Base-by-base conservation (phyloP, 192 early-diverging fungal species). In the Coemansia sp. region DNA sequence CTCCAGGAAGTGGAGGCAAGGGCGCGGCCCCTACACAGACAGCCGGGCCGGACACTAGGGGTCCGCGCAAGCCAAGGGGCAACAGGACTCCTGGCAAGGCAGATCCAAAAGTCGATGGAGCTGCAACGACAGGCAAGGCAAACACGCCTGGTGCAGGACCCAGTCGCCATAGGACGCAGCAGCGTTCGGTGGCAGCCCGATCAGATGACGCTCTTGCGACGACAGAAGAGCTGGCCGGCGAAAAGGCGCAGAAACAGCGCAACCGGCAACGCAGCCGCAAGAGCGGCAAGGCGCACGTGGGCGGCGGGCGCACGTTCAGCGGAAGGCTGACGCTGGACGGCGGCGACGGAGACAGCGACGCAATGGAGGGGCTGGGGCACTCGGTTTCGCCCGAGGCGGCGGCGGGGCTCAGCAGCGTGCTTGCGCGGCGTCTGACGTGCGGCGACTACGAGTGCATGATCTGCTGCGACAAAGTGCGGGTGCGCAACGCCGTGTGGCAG, bases 361-460 rank as follows among this genome's bases (percentile, higher is more conserved):
- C 29, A 40, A 52, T 63, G 59, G 60, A 47, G 5, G 59, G 40
- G 11, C 3, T 27, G 31, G 59, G 8, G n/a, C 49, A 22, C 49
- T 24, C 49, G n/a, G 2, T 51, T 22, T 38, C 29, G 70, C 33
- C 55, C 24, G 70, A 33, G 10, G 12, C 51, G 0, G 44, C 55
- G 6, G 16, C 73, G 18, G 47, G 66, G 75, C 83, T 95, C 40
- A 76, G 90, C 65, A 85, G 82, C 5, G 84, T 89, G 10, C 79
- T 96, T 31, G 87, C 89, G 2, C 78, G 87, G 51, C 89, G 88
- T 36, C 84, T 97, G 55, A 86, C 77, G 20, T 89, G 79, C 38
- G 87, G 89, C 13, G 81, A 88, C 0, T 97, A 97, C 81, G 96
- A 98, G 71, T 98, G 97, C 85, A 95, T 97, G 95, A 90, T 98